Conservation (phyloP, 139 green algal genomes). For the Asterochloris erici region DNA sequence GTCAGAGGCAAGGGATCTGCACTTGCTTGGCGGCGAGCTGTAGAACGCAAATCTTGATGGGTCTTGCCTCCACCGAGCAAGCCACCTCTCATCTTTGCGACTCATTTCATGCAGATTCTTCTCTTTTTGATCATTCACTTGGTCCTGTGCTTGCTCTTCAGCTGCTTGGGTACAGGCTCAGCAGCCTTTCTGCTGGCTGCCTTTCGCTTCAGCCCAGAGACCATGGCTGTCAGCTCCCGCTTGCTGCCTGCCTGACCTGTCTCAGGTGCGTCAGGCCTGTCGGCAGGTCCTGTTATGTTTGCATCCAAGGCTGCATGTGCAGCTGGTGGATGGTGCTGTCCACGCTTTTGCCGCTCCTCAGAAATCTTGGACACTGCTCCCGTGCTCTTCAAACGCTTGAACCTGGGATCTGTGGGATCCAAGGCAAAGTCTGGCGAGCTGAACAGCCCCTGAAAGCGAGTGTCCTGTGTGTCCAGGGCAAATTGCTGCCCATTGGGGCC, state of each 20-base stretch:
- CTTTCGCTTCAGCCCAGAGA: conserved; percentile 11
- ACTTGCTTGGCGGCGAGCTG: too few species aligned
- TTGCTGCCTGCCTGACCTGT: neutral
- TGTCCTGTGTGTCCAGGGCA: conserved; percentile 41
- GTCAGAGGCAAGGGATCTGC: too few species aligned
- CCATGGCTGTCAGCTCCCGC: conserved; percentile 7
- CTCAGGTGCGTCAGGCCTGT: neutral
- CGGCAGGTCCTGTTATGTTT: neutral
- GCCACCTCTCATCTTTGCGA: too few species aligned
- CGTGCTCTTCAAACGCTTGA: conserved; percentile 19
- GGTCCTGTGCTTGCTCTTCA: too few species aligned
- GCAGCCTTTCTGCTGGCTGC: too few species aligned
- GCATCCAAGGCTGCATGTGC: neutral
- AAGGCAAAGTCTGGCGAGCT: conserved; percentile 70
- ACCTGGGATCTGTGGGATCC: conserved; percentile 90
- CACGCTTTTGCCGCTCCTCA: neutral
- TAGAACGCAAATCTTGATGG: too few species aligned
- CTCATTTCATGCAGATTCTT: too few species aligned
- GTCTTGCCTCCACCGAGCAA: too few species aligned
- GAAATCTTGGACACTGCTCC: neutral
- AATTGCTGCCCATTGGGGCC: neutral
- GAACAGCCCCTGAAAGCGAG: conserved; percentile 74
- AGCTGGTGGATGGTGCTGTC: neutral
- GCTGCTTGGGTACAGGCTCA: too few species aligned
- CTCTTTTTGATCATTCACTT: too few species aligned